phyloP scores from a whole-genome alignment of 2,329 filamentous ascomycete genomes.

The Apiospora sp. region DNA sequence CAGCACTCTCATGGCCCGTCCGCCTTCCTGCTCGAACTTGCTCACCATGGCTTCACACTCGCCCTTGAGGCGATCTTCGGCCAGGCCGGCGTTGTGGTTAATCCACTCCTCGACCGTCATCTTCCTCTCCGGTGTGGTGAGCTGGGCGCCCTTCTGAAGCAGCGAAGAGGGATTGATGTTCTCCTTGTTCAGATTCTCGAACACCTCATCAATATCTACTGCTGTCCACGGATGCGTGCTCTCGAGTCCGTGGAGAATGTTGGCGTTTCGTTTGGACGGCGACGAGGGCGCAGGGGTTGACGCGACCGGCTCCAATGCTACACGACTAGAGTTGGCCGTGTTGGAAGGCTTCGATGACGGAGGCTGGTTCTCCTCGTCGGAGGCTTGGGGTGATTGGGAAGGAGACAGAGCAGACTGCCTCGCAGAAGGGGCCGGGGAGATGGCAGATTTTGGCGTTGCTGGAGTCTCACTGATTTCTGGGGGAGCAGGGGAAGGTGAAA shows the following conservation, averaged over 20 bases:
- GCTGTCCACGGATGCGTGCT: slow-evolving; percentile 73
- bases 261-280: slow-evolving; percentile 68
- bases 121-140: slow-evolving; percentile 79
- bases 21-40: slow-evolving; percentile 84
- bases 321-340: slow-evolving; percentile 55
- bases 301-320: slow-evolving; percentile 54
- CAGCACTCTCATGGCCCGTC: slow-evolving; percentile 77
- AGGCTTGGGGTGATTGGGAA: slow-evolving; percentile 76
- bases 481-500: neutral
- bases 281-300: slow-evolving; percentile 61
- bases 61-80: slow-evolving; percentile 78
- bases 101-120: slow-evolving; percentile 98
- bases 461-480: slow-evolving; percentile 5
- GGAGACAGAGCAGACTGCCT: slow-evolving; percentile 65
- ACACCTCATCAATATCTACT: slow-evolving; percentile 78
- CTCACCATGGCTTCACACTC: slow-evolving; percentile 87
- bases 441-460: slow-evolving; percentile 51
- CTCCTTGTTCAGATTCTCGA: slow-evolving; percentile 62
- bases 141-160: slow-evolving; percentile 61
- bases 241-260: slow-evolving; percentile 62
- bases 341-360: slow-evolving; percentile 70
- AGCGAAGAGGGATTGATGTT: slow-evolving; percentile 53
- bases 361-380: slow-evolving; percentile 81
- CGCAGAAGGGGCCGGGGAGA: slow-evolving; percentile 56
- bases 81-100: slow-evolving; percentile 77